These are phyloP conservation scores for Mycosphaerella sp. DNA, from an alignment of 2,329 filamentous ascomycete genomes.

Conservation along the genomic window DNA sequence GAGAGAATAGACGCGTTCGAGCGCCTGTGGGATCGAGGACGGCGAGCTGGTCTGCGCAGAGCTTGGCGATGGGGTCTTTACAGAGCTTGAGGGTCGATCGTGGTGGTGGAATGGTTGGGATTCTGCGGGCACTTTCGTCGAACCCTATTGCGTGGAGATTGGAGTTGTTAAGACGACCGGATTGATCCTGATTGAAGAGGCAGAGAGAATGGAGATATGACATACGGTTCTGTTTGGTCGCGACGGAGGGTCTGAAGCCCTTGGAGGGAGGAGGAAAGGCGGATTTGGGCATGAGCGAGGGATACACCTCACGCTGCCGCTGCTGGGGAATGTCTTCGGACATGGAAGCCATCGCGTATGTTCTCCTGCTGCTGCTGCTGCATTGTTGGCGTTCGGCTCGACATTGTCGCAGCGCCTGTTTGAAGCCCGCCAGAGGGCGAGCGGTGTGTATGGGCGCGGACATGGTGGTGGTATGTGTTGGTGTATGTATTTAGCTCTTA, in stretches of 20 bases:
- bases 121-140: conserved; percentile 29
- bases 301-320: conserved; percentile 44
- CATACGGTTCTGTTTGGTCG: conserved; percentile 32
- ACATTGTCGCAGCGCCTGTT: conserved; percentile 55
- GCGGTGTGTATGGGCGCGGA: conserved; percentile 49
- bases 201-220: background rate
- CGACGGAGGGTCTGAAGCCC: conserved; percentile 30
- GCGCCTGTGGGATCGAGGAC: conserved; percentile 78
- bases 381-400: conserved; percentile 35
- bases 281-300: conserved; percentile 36
- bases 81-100: conserved; percentile 51
- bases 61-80: conserved; percentile 60
- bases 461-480: conserved; percentile 40
- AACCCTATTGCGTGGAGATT: conserved; percentile 20
- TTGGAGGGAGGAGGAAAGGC: conserved; percentile 24
- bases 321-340: conserved; percentile 35
- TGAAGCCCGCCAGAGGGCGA: conserved; percentile 67
- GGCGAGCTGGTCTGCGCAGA: conserved; percentile 63
- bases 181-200: background rate
- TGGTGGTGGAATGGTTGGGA: conserved; percentile 42
- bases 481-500: background rate
- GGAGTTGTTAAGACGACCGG: no score
- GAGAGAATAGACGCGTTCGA: conserved; percentile 73
- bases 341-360: conserved; percentile 39
- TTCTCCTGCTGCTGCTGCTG: conserved; percentile 10